These are phyloP conservation scores for Kalmanozyma brasiliensis DNA, from an alignment of 1,284 basidiomycete genomes.

Conservation along the genomic window DNA sequence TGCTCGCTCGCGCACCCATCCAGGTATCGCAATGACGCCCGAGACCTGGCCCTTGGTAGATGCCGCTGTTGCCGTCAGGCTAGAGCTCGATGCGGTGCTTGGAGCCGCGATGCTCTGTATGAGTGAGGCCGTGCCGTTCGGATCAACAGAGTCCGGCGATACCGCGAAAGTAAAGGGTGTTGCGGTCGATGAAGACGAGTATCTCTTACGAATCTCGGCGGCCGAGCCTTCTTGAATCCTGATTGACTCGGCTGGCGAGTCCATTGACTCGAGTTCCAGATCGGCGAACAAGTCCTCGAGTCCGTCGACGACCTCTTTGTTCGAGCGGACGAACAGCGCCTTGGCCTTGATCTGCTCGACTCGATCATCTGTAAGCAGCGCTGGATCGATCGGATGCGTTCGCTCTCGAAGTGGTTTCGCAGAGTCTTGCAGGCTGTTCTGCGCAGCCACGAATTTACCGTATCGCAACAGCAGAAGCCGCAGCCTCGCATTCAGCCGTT, in stretches of 20 bases:
- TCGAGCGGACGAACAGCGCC: constrained; percentile 50
- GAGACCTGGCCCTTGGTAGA: constrained; percentile 22
- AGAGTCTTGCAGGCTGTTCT: constrained; percentile 27
- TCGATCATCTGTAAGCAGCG: constrained; percentile 44
- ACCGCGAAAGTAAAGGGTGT: constrained; percentile 39
- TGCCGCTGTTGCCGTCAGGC: constrained; percentile 10
- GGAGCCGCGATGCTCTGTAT: constrained; percentile 27
- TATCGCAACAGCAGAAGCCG: constrained; percentile 36
- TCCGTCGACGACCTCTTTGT: constrained; percentile 11
- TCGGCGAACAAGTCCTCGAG: constrained; percentile 21
- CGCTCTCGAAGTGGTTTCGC: constrained; percentile 23
- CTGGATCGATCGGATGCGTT: constrained; percentile 15
- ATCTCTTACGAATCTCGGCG: constrained; percentile 10
- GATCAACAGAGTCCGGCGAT: constrained; percentile 21
- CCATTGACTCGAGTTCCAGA: constrained; percentile 11
- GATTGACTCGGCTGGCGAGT: background rate
- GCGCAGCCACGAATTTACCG: constrained; percentile 45
- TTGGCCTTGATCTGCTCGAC: constrained; percentile 58
- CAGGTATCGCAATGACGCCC: constrained; percentile 85
- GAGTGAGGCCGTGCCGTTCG: constrained; percentile 29
- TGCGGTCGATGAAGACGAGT: constrained; percentile 16
- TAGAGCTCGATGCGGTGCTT: constrained; percentile 8
- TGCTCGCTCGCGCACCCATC: constrained; percentile 91
- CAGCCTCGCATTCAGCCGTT: constrained; percentile 33
- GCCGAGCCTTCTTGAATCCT: background rate